phyloP scores from a whole-genome alignment of 495 filamentous ascomycete species.

The Aspergillus wentii region DNA sequence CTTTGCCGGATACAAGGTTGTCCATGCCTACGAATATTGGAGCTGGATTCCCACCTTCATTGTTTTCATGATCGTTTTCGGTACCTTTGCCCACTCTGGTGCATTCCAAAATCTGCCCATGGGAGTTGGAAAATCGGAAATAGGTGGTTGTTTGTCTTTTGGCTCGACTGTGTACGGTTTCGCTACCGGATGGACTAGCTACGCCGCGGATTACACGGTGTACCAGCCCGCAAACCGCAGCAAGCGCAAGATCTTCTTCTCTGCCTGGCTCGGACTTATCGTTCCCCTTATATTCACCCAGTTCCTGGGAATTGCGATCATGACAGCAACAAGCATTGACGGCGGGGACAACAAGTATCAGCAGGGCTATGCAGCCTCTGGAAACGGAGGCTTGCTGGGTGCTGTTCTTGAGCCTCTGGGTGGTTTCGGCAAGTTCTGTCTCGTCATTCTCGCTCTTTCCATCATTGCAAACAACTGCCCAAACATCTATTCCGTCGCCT shows the following conservation, averaged over 20 bases:
- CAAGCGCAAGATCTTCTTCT: slow-evolving; percentile 58
- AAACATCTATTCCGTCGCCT: slow-evolving; percentile 79
- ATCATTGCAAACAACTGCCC: slow-evolving; percentile 86
- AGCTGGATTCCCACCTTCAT: slow-evolving; percentile 75
- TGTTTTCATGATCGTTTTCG: slow-evolving; percentile 73
- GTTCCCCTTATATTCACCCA: slow-evolving; percentile 71
- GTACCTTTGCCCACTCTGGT: slow-evolving; percentile 70
- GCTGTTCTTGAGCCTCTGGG: slow-evolving; percentile 65
- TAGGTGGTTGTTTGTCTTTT: slow-evolving; percentile 65
- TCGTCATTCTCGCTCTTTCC: slow-evolving; percentile 72
- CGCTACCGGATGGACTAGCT: slow-evolving; percentile 74
- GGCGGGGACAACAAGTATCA: slow-evolving; percentile 48
- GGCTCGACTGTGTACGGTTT: slow-evolving; percentile 73
- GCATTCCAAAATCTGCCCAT: slow-evolving; percentile 66
- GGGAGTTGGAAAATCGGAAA: slow-evolving; percentile 53
- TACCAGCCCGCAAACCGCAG: slow-evolving; percentile 65
- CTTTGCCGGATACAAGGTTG: slow-evolving; percentile 73
- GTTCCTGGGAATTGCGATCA: slow-evolving; percentile 72
- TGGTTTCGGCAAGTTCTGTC: slow-evolving; percentile 75
- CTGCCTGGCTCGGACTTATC: slow-evolving; percentile 66
- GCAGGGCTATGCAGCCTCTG: slow-evolving; percentile 54
- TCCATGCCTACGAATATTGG: slow-evolving; percentile 77
- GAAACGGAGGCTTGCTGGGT: slow-evolving; percentile 67
- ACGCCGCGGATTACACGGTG: slow-evolving; percentile 79
- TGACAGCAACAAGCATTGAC: slow-evolving; percentile 54